Percentiles rank a stretch among this genome's conserved stretches.
Evolutionary conservation across 257 asterid species (phyloP).

Genomic region (Cynanchum wilfordii): DNA sequence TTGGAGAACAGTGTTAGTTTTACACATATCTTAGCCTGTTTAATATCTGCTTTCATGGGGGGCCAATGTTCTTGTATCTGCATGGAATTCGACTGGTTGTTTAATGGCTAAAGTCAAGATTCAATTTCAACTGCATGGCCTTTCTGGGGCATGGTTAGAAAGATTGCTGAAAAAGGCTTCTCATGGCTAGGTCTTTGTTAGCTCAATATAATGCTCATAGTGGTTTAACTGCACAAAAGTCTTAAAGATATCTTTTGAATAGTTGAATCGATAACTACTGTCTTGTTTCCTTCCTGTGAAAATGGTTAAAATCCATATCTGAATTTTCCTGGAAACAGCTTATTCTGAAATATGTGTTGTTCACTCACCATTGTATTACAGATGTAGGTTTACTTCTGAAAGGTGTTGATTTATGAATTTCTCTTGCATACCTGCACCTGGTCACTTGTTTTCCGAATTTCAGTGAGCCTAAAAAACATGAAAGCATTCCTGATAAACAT

Average conservation of each 20-base stretch:
- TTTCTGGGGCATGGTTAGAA: not conserved
- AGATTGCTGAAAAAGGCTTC: not conserved
- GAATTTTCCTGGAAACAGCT: not conserved
- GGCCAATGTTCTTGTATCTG: not conserved
- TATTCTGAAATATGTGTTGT: not conserved
- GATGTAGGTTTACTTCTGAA: not conserved
- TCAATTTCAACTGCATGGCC: no score
- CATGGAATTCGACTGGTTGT: not conserved
- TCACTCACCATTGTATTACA: not conserved
- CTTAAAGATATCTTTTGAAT: not conserved
- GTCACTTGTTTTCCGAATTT: not conserved
- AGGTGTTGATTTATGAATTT: not conserved
- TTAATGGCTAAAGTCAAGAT: not conserved
- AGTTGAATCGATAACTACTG: not conserved
- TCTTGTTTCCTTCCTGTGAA: not conserved
- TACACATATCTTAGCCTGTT: not conserved
- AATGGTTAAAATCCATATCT: not conserved
- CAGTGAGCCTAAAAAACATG: not conserved
- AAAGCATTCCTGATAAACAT: not conserved
- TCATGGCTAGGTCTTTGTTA: not conserved
- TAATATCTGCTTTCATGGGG: not conserved
- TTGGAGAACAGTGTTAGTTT: conserved; percentile 2
- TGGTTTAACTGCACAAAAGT: not conserved
- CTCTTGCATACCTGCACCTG: not conserved
- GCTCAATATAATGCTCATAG: not conserved